These are phyloP conservation scores for Bipolaris oryzae DNA, from an alignment of 2,329 filamentous ascomycete genomes.

Conservation along the genomic window DNA sequence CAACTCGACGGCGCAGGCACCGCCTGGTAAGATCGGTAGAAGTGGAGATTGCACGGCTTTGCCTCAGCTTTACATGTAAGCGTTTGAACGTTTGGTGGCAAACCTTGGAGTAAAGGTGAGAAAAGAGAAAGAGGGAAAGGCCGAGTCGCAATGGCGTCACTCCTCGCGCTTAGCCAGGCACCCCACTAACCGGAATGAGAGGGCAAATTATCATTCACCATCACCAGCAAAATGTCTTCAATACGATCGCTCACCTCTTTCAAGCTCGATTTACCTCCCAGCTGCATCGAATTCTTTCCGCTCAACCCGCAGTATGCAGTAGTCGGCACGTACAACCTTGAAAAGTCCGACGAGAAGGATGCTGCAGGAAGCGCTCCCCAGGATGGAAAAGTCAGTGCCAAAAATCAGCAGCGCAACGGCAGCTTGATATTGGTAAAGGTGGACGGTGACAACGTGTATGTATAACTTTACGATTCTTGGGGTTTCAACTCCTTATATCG, in stretches of 20 bases:
- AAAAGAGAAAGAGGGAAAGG: background rate
- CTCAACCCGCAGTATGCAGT: conserved; percentile 69
- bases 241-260: conserved; percentile 57
- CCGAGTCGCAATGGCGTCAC: conserved; percentile 1
- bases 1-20: conserved; percentile 22
- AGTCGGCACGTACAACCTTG: conserved; percentile 83
- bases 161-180: conserved; percentile 20
- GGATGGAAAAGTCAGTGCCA: conserved; percentile 28
- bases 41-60: background rate
- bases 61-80: background rate
- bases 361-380: conserved; percentile 26
- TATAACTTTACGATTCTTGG: conserved; percentile 3
- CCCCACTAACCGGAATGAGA: conserved; percentile 26
- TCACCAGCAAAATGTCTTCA: conserved; percentile 33
- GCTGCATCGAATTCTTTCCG: conserved; percentile 77
- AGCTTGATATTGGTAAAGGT: conserved; percentile 72
- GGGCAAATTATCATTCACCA: conserved; percentile 9
- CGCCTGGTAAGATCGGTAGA: background rate
- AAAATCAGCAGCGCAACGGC: conserved; percentile 70
- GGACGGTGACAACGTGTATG: conserved; percentile 62
- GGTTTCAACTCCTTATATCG: no score
- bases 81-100: background rate
- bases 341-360: conserved; percentile 53
- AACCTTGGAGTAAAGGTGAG: background rate
- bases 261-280: conserved; percentile 71